Percentiles rank a stretch among this genome's conserved stretches.
Evolutionary conservation across 176 grass and related monocot genomes (phyloP).

Genomic region (Lolium multiflorum): DNA sequence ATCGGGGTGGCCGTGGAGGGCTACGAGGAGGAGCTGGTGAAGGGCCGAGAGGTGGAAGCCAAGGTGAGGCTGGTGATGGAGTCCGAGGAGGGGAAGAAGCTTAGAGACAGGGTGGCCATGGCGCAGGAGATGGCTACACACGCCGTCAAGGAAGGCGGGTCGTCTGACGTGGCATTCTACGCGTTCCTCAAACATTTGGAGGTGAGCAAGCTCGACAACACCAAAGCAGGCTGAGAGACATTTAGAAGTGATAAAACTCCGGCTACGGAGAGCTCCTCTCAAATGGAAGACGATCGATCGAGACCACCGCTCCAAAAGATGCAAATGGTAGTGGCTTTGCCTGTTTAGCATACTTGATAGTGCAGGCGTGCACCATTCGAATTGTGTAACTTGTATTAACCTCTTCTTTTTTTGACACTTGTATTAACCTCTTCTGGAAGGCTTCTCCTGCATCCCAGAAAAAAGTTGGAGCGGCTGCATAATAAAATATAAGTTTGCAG

Average conservation of each 20-base stretch:
- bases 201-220: background rate
- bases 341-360: too few species aligned
- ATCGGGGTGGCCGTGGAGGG: slow-evolving; percentile 63
- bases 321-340: too few species aligned
- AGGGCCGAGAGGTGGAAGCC: slow-evolving; percentile 54
- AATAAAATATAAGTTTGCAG: too few species aligned
- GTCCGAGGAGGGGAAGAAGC: slow-evolving; percentile 49
- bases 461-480: too few species aligned
- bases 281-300: background rate
- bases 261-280: background rate
- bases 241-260: background rate
- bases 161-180: slow-evolving; percentile 45
- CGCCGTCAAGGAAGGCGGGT: slow-evolving; percentile 48
- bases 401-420: too few species aligned
- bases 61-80: slow-evolving; percentile 71
- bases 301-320: too few species aligned
- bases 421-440: too few species aligned
- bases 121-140: slow-evolving; percentile 45
- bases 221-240: too few species aligned
- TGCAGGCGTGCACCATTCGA: too few species aligned
- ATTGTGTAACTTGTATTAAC: too few species aligned
- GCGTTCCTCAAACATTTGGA: slow-evolving; percentile 45
- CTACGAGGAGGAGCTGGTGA: slow-evolving; percentile 55
- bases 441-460: too few species aligned
- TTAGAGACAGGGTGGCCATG: slow-evolving; percentile 33